A percentile compares a stretch with the other conserved stretches of the same genome.
Conservation (phyloP, 352 stramenopile species). For the Globisporangium cylindrosporum region DNA sequence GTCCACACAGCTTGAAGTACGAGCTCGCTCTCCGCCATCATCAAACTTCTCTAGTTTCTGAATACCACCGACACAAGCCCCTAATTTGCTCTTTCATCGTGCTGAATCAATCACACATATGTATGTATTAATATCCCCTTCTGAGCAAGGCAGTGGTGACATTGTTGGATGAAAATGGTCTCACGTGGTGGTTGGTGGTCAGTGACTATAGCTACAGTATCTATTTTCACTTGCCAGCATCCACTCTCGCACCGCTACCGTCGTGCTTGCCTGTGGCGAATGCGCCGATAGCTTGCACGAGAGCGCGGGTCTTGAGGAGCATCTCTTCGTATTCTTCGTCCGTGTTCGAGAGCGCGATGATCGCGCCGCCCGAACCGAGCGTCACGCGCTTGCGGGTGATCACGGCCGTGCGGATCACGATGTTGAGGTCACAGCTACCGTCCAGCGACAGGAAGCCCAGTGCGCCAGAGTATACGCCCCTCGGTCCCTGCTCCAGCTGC, state of each 20-base stretch:
- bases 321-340: slow-evolving; percentile 95
- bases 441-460: slow-evolving; percentile 96
- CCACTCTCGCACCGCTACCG: slow-evolving; percentile 23
- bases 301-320: slow-evolving; percentile 84
- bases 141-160: not conserved
- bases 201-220: not conserved
- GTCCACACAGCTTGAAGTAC: not conserved
- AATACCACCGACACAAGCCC: not conserved
- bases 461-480: slow-evolving; percentile 96
- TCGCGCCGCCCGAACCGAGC: slow-evolving; percentile 94
- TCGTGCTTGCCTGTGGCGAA: slow-evolving; percentile 55
- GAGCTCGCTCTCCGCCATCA: not conserved
- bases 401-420: slow-evolving; percentile 96
- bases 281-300: slow-evolving; percentile 55
- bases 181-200: not conserved
- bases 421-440: slow-evolving; percentile 95
- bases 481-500: slow-evolving; percentile 79
- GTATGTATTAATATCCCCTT: not conserved
- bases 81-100: not conserved
- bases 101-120: not conserved
- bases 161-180: not conserved
- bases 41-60: not conserved
- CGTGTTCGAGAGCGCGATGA: slow-evolving; percentile 92
- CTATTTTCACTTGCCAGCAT: slow-evolving; percentile 6
- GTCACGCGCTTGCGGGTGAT: slow-evolving; percentile 73